Conservation (phyloP, 1,139 yeast genomes). For the Pichiaceae sp. region DNA sequence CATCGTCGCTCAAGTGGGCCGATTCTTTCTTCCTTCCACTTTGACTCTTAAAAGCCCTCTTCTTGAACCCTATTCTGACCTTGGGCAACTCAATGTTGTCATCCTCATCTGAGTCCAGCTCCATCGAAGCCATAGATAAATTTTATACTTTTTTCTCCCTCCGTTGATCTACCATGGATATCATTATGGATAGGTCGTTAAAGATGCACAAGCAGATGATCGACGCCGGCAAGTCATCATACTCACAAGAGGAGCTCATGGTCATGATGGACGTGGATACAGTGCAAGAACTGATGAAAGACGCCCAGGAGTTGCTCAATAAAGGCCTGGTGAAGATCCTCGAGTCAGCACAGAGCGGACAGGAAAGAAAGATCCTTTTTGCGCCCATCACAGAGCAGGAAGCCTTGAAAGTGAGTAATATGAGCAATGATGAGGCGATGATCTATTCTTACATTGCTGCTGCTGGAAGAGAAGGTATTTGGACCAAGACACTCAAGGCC, state of each 20-base stretch:
- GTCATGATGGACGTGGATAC: conserved; percentile 26
- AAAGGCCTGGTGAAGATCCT: conserved; percentile 55
- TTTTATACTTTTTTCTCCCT: too few relatives aligned
- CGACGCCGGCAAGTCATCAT: conserved; percentile 37
- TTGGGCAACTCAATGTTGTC: conserved; percentile 7
- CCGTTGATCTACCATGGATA: too few relatives aligned
- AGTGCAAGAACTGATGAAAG: conserved; percentile 39
- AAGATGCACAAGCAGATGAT: conserved; percentile 55
- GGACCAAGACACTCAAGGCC: conserved; percentile 92
- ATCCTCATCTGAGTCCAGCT: too few relatives aligned
- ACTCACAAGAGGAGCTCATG: conserved; percentile 53
- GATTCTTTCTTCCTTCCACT: neutral
- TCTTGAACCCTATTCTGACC: neutral
- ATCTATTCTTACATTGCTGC: conserved; percentile 88
- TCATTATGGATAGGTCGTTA: conserved; percentile 45
- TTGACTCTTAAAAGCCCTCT: neutral
- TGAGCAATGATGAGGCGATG: conserved; percentile 86
- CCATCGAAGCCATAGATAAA: too few relatives aligned
- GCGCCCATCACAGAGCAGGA: conserved; percentile 63
- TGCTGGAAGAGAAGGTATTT: conserved; percentile 88
- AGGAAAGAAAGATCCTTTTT: conserved; percentile 57
- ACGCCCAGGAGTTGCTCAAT: conserved; percentile 61
- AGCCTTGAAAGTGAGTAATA: conserved; percentile 61
- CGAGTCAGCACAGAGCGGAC: conserved; percentile 46
- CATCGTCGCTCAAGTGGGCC: neutral